Evolutionary conservation across 345 rosid genomes (phyloP), one percentile per base, ranked within the genome.

Genomic region (Hypericum androsaemum): DNA sequence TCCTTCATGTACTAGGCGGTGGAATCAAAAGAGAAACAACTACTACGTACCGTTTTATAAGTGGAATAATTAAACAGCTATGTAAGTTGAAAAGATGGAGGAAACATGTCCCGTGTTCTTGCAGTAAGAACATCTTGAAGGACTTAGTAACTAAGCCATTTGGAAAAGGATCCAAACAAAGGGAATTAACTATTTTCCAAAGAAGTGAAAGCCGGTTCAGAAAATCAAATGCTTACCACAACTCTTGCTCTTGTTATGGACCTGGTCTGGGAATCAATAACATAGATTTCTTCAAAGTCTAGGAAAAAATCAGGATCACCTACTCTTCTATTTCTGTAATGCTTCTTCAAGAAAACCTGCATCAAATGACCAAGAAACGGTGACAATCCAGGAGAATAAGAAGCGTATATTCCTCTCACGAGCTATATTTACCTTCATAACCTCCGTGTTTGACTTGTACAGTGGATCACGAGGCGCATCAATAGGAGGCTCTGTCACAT

Each of bases 231-330:
- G 8, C 76, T 70, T 69, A 90, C 96, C 81, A 80, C 50, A 56
- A 90, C 92, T 82, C 75, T 90, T 45, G 96, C 97, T 74, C 97
- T 80, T 44, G 88, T 80, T 59, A 89, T 86, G 43, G 97, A 89
- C 79, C 80, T 89, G 17, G 90, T 82, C 70, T 71, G 82, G 12
- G 95, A 84, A 53, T 89, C 94, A 52, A 89, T 82, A 62, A 80
- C 83, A 62, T 89, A 89, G 35, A 89, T 86, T 78, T 89, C 95
- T 75, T 89, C 97, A 76, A 86, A 86, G 58, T 86, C 95, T 56
- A 89, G 78, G 45, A 86, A 81, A 73, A 89, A 89, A 43, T 89
- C 95, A 11, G 82, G 90, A 67, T 89, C 95, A 17, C 74, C 77
- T 60, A 66, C 52, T 67, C 95, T 77, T 62, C 95, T 54, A 54